Evolutionary conservation across 2,329 filamentous ascomycete genomes (phyloP), one percentile per base, ranked within the genome.

Genomic region (Curvularia sp.): DNA sequence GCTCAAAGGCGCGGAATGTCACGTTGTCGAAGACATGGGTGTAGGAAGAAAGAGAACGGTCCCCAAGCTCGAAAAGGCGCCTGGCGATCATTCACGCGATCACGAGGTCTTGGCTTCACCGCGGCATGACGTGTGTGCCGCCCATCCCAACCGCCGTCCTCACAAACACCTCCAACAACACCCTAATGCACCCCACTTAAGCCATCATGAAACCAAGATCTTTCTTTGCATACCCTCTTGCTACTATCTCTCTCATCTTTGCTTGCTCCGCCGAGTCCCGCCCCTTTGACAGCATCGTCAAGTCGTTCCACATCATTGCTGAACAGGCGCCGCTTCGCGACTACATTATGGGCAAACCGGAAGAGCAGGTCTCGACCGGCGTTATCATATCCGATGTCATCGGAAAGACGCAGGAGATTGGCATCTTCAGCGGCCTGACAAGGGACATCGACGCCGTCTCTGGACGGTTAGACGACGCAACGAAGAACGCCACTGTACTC

Each of bases 371-470:
- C 7, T 72, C 71, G 0, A 70, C 72, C 8, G 75, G 74, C 28
- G 85, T 94, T 30, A 86, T 92, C 60, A 86, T 98, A 55, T 90
- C 89, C 41, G 94, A 98, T 77, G 89, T 97, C 32, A 88, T 97
- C 64, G 89, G 90, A 38, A 88, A 88, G 65, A 88, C 92, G 54
- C 88, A 90, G 67, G 85, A 60, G 60, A 90, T 97, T 73, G 93
- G 92, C 63, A 88, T 93, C 66, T 98, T 97, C 78, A 90, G 92
- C 28, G 87, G 88, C 41, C 87, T 96, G 70, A 89, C 89, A 5
- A 87, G 93, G 58, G 89, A 94, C 72, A 87, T 93, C 68, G 84
- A 88, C 46, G 79, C 83, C n/a, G 83, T 93, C 19, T 84, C 87
- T 9, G 79, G 81, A 21, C 89, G 91, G 0, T 85, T 98, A 13